Conservation (phyloP, 805 yeast genomes). For the Ogataea angusta region DNA sequence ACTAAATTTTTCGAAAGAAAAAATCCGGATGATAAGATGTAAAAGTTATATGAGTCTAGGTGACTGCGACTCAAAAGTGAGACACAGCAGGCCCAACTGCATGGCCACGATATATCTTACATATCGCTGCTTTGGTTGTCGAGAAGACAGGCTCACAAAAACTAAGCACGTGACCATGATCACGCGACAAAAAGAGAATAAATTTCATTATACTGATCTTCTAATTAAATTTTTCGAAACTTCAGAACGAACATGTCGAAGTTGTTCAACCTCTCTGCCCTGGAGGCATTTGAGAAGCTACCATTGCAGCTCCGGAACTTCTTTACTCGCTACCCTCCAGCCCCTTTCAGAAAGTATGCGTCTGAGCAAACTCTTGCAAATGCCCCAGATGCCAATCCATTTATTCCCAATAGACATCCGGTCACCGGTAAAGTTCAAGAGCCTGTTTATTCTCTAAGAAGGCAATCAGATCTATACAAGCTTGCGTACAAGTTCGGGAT, state of each 20-base stretch:
- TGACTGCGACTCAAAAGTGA: background rate
- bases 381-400: conserved; percentile 80
- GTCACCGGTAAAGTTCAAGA: conserved; percentile 73
- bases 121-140: too few species aligned
- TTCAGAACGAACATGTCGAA: conserved; percentile 12
- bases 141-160: too few species aligned
- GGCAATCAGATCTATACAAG: conserved; percentile 80
- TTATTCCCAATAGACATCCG: conserved; percentile 80
- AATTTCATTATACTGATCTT: too few species aligned
- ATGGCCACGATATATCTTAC: too few species aligned
- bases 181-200: background rate
- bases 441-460: conserved; percentile 74
- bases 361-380: conserved; percentile 59
- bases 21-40: conserved; percentile 2
- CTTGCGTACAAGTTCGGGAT: conserved; percentile 81
- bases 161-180: background rate
- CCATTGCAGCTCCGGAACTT: conserved; percentile 71
- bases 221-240: too few species aligned
- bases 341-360: conserved; percentile 68
- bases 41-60: background rate
- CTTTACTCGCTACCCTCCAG: conserved; percentile 81
- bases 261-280: conserved; percentile 29
- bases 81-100: too few species aligned
- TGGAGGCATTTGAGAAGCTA: conserved; percentile 43
- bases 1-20: conserved; percentile 2